Base-by-base conservation (phyloP, 139 green algal genomes). In the Tetraselmis striata region DNA sequence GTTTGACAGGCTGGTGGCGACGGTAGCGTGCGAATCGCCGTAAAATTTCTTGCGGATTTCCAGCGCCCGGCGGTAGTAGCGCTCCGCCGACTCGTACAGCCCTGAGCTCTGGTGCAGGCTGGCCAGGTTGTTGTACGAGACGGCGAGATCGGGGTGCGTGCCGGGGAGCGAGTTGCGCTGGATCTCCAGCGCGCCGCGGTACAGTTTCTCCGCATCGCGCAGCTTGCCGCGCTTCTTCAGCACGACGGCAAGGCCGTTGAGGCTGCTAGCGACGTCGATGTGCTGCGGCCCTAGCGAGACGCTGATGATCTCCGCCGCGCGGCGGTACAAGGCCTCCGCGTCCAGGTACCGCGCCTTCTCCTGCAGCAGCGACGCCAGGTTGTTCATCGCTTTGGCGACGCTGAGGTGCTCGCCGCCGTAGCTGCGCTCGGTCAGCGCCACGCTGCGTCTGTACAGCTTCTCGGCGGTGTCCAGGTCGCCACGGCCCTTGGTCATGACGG, bases 121-220 rank as follows among this genome's bases (percentile, higher is more conserved):
- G 2, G 74, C 74, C 22, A 77, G 74, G n/a, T 77, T 77, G n/a
- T 77, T 77, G 25, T 77, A 77, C 23, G 74, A 77, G 74, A 29
- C n/a, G 23, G 74, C 74, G 26, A 77, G 26, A 28, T 77, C 74
- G 74, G 74, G 74, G n/a, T 77, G 74, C 5, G 2, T 29, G n/a
- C 74, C 25, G 25, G 2, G 74, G 2, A 29, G 26, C 22, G 23
- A 30, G 2, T 28, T 77, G 23, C 74, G 45, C 45, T 67, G 74
- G 25, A 77, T 77, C 74, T 77, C 74, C 74, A 77, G 25, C 2
- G 74, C 74, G 74, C 74, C 45, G 5, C 45, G 5, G 45, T 67
- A 67, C 45, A 67, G 45, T 18, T 67, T 77, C 74, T 77, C 74
- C 25, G 74, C 74, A 2, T 77, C 26, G 26, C n/a, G 26, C 26